A percentile compares a stretch with the other conserved stretches of the same genome.
phyloP scores from a whole-genome alignment of 768 basidiomycete genomes.

The Leccinum olivaceopallidum region DNA sequence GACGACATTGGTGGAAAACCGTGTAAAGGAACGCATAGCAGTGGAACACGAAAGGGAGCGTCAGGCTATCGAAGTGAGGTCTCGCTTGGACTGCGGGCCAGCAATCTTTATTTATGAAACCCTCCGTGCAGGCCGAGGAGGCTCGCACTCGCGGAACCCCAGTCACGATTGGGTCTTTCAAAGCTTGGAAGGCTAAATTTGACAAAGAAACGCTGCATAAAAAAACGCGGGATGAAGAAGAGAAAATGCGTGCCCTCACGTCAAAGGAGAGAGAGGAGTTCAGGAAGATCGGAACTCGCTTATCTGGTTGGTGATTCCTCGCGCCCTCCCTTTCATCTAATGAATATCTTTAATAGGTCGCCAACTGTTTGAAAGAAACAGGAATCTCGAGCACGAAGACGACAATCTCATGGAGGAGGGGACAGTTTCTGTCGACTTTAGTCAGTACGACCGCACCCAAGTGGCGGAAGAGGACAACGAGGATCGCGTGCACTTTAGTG shows the following conservation, averaged over 20 bases:
- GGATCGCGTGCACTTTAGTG: conserved; percentile 72
- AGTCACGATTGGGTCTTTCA: conserved; percentile 82
- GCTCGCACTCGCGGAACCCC: conserved; percentile 89
- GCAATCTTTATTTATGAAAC: conserved; percentile 4
- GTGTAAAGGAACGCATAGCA: conserved; percentile 54
- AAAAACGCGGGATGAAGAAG: conserved; percentile 76
- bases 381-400: conserved; percentile 68
- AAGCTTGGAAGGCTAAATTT: conserved; percentile 77
- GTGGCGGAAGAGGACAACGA: conserved; percentile 52
- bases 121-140: conserved; percentile 69
- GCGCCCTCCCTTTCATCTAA: conserved; percentile 1
- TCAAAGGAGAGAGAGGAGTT: conserved; percentile 86
- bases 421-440: conserved; percentile 82
- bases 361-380: conserved; percentile 88
- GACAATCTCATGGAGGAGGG: conserved; percentile 84
- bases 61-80: conserved; percentile 68
- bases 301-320: conserved; percentile 56
- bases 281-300: conserved; percentile 59
- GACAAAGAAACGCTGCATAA: conserved; percentile 62
- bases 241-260: conserved; percentile 64
- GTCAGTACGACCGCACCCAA: conserved; percentile 78
- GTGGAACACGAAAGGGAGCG: conserved; percentile 76
- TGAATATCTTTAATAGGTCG: conserved; percentile 56
- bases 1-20: conserved; percentile 56
- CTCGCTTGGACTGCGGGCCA: not conserved